A percentile compares a stretch with the other conserved stretches of the same genome.
Evolutionary conservation across 805 yeast genomes (phyloP).

Genomic region (Diddensiella santjacobensis): DNA sequence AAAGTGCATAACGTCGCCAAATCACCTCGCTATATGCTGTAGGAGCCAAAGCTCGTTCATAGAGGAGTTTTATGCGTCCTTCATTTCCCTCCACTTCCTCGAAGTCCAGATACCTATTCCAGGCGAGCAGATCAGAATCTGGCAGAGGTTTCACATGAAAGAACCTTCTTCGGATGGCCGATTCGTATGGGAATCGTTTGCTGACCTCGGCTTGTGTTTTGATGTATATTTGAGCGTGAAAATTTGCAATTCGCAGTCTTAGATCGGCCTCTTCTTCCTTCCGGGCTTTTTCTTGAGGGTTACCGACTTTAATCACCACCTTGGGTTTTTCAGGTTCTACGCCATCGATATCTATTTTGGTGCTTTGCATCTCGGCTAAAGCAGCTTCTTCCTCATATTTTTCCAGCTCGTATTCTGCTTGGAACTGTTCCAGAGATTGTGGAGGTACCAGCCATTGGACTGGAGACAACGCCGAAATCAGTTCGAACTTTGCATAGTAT

Average conservation of each 20-base stretch:
- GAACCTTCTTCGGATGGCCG: slow-evolving; percentile 50
- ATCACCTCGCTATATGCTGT: slow-evolving; percentile 54
- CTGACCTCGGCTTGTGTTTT: slow-evolving; percentile 52
- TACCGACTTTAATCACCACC: background rate
- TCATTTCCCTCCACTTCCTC: slow-evolving; percentile 38
- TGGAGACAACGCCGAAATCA: slow-evolving; percentile 32
- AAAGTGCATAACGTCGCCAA: slow-evolving; percentile 68
- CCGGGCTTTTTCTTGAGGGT: slow-evolving; percentile 22
- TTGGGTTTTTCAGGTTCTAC: background rate
- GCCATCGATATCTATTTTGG: background rate
- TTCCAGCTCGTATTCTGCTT: slow-evolving; percentile 22
- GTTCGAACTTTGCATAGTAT: slow-evolving; percentile 50
- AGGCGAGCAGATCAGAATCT: slow-evolving; percentile 43
- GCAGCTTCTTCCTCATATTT: slow-evolving; percentile 17
- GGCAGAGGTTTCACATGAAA: slow-evolving; percentile 51
- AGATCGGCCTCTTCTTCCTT: slow-evolving; percentile 37
- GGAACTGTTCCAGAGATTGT: slow-evolving; percentile 33
- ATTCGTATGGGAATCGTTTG: slow-evolving; percentile 69
- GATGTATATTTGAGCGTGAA: slow-evolving; percentile 42
- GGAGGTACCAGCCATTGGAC: slow-evolving; percentile 33
- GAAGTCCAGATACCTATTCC: slow-evolving; percentile 62
- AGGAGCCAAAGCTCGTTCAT: slow-evolving; percentile 59
- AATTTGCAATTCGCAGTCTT: slow-evolving; percentile 42
- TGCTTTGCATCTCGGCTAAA: slow-evolving; percentile 24
- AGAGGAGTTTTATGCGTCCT: slow-evolving; percentile 43